Evolutionary conservation across 2,329 filamentous ascomycete genomes (phyloP), one percentile per base, ranked within the genome.

Genomic region (Curvularia sp.): DNA sequence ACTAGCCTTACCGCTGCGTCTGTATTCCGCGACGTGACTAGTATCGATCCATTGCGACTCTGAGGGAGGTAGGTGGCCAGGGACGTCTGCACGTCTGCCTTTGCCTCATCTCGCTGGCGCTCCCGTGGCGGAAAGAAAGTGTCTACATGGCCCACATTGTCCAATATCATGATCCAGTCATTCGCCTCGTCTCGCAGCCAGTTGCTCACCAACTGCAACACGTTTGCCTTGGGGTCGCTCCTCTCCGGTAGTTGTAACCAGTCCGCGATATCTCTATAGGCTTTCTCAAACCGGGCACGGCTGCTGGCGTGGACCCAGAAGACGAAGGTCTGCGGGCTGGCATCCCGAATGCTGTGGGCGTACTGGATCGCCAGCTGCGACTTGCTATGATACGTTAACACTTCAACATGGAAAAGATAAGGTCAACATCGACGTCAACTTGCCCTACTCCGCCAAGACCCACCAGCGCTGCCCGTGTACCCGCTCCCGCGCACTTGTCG

Each of bases 1-100:
- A 25, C 28, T 5, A 58, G 46, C 2, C 32, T 39, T 1, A 23
- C n/a, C 2, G 49, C 60, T 13, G 53, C 55, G 28, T 60, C 55
- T 42, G 51, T 50, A 38, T 34, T 61, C 27, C 60, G 55, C 3
- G 60, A 61, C 1, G 60, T 61, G 36, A 66, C 46, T 15, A 66
- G 32, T 7, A 60, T 51, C n/a, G 53, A 46, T 25, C 60, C 60
- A 41, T 58, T 53, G 7, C 30, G 5, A 36, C 53, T 60, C 49
- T 59, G 56, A 12, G 60, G 63, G 5, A 65, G 49, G 48, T 53
- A 63, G 3, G 46, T 19, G 6, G 59, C 47, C 18, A 64, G 36
- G 18, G 56, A 43, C 3, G n/a, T 19, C 9, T 3, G 10, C 8
- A 2, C 4, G 3, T 30, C 13, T 2, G 38, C 19, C 5, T 38